Conservation (phyloP, 2,329 filamentous ascomycete species). For the Apiospora hydei region DNA sequence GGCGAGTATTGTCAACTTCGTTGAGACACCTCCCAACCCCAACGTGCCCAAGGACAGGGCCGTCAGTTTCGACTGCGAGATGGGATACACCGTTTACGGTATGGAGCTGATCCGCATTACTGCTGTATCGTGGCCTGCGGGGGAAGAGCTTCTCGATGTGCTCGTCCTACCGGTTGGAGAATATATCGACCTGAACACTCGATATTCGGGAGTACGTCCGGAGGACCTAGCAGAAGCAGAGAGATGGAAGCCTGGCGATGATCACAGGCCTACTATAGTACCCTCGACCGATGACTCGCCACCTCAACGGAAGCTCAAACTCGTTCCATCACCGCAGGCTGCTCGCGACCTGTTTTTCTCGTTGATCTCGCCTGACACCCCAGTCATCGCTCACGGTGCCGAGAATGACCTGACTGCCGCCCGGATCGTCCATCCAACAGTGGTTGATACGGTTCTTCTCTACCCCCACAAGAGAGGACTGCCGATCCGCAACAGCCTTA, state of each 20-base stretch:
- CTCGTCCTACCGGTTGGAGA: constrained; percentile 85
- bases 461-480: constrained; percentile 81
- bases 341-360: constrained; percentile 82
- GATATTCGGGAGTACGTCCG: constrained; percentile 85
- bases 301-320: constrained; percentile 61
- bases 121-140: constrained; percentile 84
- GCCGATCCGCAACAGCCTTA: constrained; percentile 81
- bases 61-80: constrained; percentile 94
- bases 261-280: constrained; percentile 38
- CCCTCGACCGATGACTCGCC: constrained; percentile 35
- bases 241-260: constrained; percentile 53
- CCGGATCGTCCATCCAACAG: constrained; percentile 82
- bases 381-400: constrained; percentile 89
- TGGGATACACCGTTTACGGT: constrained; percentile 91
- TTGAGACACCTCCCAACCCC: constrained; percentile 74
- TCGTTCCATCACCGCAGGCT: constrained; percentile 76
- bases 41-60: constrained; percentile 61
- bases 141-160: constrained; percentile 79
- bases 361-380: constrained; percentile 77
- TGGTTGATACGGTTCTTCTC: constrained; percentile 86
- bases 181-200: constrained; percentile 88
- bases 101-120: constrained; percentile 91
- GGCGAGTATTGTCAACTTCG: constrained; percentile 80
- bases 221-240: constrained; percentile 77
- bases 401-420: constrained; percentile 93